Conservation (phyloP, 306 rosid genomes). For the Inga leiocalycina region DNA sequence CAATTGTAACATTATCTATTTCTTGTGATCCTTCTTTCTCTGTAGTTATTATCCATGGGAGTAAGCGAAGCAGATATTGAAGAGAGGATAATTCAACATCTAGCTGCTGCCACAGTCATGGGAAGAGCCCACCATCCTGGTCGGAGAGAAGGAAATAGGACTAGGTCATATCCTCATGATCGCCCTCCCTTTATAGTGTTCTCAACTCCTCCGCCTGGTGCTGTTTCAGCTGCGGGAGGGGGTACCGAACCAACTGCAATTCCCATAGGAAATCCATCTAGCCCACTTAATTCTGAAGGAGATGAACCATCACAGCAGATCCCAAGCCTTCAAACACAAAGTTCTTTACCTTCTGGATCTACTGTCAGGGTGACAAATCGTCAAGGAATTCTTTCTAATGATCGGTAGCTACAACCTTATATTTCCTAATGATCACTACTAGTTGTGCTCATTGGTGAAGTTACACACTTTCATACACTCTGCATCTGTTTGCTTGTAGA, state of each 20-base stretch:
- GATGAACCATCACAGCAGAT: conserved; percentile 50
- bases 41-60: conserved; percentile 64
- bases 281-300: conserved; percentile 48
- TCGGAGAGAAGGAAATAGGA: conserved; percentile 62
- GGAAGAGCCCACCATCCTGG: conserved; percentile 70
- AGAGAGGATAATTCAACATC: conserved; percentile 80
- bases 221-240: conserved; percentile 45
- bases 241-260: conserved; percentile 49
- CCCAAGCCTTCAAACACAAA: conserved; percentile 43
- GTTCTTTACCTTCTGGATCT: conserved; percentile 54
- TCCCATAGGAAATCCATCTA: conserved; percentile 52
- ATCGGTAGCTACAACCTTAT: conserved; percentile 49
- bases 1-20: conserved; percentile 27
- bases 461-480: neutral
- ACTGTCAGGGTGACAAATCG: conserved; percentile 41
- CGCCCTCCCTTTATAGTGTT: conserved; percentile 61
- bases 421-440: conserved; percentile 8
- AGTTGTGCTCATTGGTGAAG: neutral
- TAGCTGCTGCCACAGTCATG: conserved; percentile 88
- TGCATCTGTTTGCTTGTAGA: conserved; percentile 41
- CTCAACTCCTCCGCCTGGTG: conserved; percentile 51
- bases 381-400: conserved; percentile 38
- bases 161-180: conserved; percentile 57
- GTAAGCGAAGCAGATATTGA: conserved; percentile 63
- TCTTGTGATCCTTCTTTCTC: conserved; percentile 14